Conservation (phyloP, 768 basidiomycete genomes). For the Kwoniella shandongensis region DNA sequence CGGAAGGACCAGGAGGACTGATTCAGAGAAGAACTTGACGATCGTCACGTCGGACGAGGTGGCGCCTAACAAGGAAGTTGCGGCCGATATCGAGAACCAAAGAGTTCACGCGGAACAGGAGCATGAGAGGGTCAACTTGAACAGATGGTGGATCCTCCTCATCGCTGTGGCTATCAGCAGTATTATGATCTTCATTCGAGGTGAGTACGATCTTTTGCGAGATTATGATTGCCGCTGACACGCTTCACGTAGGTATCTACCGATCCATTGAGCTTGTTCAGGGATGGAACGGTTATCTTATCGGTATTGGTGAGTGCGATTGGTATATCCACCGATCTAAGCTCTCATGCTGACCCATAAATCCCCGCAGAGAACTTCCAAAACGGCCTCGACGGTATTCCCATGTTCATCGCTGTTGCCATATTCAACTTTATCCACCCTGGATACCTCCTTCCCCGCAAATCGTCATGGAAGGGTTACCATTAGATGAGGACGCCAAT, state of each 20-base stretch:
- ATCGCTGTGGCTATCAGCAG: conserved; percentile 25
- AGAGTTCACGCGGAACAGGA: not conserved
- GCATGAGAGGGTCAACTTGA: conserved; percentile 7
- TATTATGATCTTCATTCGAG: conserved; percentile 36
- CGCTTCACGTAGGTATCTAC: conserved; percentile 20
- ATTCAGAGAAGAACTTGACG: conserved; percentile 9
- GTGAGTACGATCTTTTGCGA: conserved; percentile 10
- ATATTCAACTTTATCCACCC: conserved; percentile 46
- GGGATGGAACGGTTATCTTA: conserved; percentile 25
- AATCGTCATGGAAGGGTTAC: conserved; percentile 28
- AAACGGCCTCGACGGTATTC: conserved; percentile 34
- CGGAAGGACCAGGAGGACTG: not conserved
- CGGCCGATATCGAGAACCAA: conserved; percentile 11
- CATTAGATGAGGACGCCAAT: conserved; percentile 27
- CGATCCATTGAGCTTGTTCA: conserved; percentile 37
- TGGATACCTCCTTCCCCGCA: conserved; percentile 27
- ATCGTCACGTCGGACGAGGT: conserved; percentile 3
- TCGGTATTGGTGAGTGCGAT: conserved; percentile 2
- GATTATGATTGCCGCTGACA: not conserved
- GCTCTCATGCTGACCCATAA: not conserved
- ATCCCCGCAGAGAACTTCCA: conserved; percentile 25
- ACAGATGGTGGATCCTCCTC: conserved; percentile 36
- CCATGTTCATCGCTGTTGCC: conserved; percentile 44
- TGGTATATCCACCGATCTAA: not conserved
- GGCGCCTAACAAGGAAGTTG: conserved; percentile 1